phyloP scores from a whole-genome alignment of 208 protist genomes.

The Trypanosoma melophagium region DNA sequence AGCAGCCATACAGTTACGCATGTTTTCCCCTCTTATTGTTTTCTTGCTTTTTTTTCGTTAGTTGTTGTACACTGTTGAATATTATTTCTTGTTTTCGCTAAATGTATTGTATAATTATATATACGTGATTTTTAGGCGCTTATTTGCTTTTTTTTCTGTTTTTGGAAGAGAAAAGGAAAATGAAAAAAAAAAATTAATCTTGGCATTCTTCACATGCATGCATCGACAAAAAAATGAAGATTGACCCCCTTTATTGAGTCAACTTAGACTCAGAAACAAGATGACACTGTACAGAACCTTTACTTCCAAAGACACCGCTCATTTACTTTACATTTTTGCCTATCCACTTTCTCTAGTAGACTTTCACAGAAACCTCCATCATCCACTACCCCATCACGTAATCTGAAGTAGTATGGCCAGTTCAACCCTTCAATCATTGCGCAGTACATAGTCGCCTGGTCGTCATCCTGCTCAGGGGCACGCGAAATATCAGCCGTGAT shows the following conservation, averaged over 20 bases:
- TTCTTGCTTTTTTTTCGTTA: not conserved
- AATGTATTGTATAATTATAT: not conserved
- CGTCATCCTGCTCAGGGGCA: constrained; percentile 8
- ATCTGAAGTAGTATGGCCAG: constrained; percentile 28
- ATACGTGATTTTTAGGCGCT: no score
- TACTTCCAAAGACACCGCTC: constrained; percentile 28
- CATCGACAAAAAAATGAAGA: not conserved
- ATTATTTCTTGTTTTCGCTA: not conserved
- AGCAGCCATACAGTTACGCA: constrained; percentile 20
- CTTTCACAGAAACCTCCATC: constrained; percentile 21
- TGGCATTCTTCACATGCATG: not conserved
- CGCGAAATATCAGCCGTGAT: constrained; percentile 26
- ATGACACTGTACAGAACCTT: not conserved
- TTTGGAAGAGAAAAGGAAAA: no score
- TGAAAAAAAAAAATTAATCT: not conserved
- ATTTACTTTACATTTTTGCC: constrained; percentile 34
- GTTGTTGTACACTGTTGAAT: no score
- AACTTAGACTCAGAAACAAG: no score
- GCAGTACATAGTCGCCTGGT: constrained; percentile 8
- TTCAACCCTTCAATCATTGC: constrained; percentile 29
- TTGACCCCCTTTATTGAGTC: no score
- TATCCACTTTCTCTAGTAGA: constrained; percentile 24
- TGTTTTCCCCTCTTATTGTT: not conserved
- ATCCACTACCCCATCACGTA: constrained; percentile 15
- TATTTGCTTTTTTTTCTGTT: no score